Base-by-base conservation (phyloP, 164 flowering plant genomes). In the Echeveria elegans region DNA sequence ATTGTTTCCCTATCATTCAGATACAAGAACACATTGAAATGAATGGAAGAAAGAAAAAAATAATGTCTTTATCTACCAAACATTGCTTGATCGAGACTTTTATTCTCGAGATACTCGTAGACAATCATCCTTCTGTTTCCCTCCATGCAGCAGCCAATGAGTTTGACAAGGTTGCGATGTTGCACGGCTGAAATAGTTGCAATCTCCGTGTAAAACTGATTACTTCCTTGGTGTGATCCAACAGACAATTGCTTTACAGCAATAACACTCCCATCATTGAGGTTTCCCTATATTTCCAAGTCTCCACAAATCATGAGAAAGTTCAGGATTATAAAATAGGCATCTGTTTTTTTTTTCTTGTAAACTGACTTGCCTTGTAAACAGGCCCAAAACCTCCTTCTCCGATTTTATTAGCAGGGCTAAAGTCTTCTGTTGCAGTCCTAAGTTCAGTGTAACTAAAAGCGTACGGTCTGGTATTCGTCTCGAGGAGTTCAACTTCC, bases 61-160 rank as follows among this genome's bases (percentile, higher is more conserved):
- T 11, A 16, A 43, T 5, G 47, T 15, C 47, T 43, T 1, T 43
- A 43, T 43, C 11, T 43, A 43, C 47, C 47, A 43, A 43, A 43
- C 47, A 43, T 0, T 0, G 47, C 47, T 43, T 43, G 47, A 43
- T 43, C 96, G 61, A 89, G 89, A 77, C 96, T 89, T 56, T 73
- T 82, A 76, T 89, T 83, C 65, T 79, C 84, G 10, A 82, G 81
- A 76, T 84, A 86, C 79, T 89, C 96, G 69, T 89, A 89, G 59
- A 89, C 96, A 66, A 89, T 82, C 32, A 87, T 78, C 60, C 86
- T 76, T 14, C 83, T 81, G 41, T 15, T 37, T 50, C 72, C 76
- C 6, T 78, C 78, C 36, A 72, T 70, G 69, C 81, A 78, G 69
- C 78, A 75, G 32, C 81, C 81, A 60, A 69, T 61, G 45, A 78